phyloP scores from a whole-genome alignment of 805 yeast species.

The Phaffomyces thermotolerans region DNA sequence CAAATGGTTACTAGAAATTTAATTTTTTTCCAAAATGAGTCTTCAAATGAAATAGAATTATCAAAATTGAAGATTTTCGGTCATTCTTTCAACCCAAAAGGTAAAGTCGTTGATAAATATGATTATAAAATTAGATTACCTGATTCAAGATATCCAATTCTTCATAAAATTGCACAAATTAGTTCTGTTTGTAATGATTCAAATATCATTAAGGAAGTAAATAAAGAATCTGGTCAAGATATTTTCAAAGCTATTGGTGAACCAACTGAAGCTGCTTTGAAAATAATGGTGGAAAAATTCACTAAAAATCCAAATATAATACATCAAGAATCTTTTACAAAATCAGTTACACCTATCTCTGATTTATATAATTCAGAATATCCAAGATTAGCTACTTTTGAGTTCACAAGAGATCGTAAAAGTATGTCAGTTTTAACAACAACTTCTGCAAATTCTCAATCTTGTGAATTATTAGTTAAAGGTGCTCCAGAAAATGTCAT shows the following conservation, averaged over 20 bases:
- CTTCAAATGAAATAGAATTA: slow-evolving; percentile 14
- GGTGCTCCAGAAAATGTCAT: slow-evolving; percentile 51
- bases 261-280: slow-evolving; percentile 51
- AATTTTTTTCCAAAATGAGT: slow-evolving; percentile 21
- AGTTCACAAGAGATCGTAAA: slow-evolving; percentile 41
- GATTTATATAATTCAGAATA: slow-evolving; percentile 20
- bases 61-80: slow-evolving; percentile 34
- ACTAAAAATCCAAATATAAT: slow-evolving; percentile 20
- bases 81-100: slow-evolving; percentile 26
- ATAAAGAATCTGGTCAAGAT: slow-evolving; percentile 26
- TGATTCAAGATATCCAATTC: slow-evolving; percentile 25
- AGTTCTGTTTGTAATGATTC: slow-evolving; percentile 34
- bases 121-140: slow-evolving; percentile 28
- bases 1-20: slow-evolving; percentile 37
- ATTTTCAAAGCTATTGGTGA: slow-evolving; percentile 35
- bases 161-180: slow-evolving; percentile 26
- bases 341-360: slow-evolving; percentile 23
- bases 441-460: slow-evolving; percentile 14
- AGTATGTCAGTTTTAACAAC: slow-evolving; percentile 45
- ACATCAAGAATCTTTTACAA: slow-evolving; percentile 23
- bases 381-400: slow-evolving; percentile 34
- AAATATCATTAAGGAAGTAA: slow-evolving; percentile 10
- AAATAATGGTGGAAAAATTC: slow-evolving; percentile 31
- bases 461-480: slow-evolving; percentile 33
- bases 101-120: slow-evolving; percentile 20